Conservation (phyloP, 2,329 filamentous ascomycete genomes). For the Botrytis elliptica region DNA sequence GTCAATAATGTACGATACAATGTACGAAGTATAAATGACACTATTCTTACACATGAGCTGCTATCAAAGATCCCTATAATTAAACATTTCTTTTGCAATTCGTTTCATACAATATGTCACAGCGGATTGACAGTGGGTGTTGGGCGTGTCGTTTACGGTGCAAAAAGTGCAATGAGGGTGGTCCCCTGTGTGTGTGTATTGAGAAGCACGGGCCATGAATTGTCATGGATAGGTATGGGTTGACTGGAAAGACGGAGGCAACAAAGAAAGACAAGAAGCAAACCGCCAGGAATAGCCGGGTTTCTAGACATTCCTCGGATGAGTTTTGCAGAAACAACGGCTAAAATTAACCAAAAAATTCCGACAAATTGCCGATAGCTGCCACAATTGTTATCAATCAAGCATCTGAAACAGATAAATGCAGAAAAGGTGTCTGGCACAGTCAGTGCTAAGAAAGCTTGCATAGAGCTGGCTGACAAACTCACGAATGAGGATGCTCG, state of each 20-base stretch:
- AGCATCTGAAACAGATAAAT: no score
- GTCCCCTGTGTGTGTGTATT: not conserved
- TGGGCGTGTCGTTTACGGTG: not conserved
- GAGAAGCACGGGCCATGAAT: not conserved
- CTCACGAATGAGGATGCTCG: no score
- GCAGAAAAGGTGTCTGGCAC: no score
- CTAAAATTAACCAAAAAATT: no score
- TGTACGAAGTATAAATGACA: not conserved
- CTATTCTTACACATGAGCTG: not conserved
- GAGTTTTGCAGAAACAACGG: no score
- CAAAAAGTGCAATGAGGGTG: not conserved
- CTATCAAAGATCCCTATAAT: not conserved
- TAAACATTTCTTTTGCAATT: not conserved
- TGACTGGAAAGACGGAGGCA: not conserved
- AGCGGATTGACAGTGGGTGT: not conserved
- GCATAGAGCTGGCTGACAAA: no score
- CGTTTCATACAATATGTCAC: not conserved
- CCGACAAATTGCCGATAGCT: no score
- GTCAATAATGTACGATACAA: not conserved
- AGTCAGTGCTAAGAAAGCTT: no score
- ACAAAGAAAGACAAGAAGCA: not conserved
- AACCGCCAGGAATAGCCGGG: not conserved
- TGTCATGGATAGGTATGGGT: not conserved
- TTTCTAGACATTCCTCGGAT: no score
- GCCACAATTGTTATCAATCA: no score